These are phyloP conservation scores for Medicago truncatula DNA, from an alignment of 306 rosid genomes.

Conservation along the genomic window DNA sequence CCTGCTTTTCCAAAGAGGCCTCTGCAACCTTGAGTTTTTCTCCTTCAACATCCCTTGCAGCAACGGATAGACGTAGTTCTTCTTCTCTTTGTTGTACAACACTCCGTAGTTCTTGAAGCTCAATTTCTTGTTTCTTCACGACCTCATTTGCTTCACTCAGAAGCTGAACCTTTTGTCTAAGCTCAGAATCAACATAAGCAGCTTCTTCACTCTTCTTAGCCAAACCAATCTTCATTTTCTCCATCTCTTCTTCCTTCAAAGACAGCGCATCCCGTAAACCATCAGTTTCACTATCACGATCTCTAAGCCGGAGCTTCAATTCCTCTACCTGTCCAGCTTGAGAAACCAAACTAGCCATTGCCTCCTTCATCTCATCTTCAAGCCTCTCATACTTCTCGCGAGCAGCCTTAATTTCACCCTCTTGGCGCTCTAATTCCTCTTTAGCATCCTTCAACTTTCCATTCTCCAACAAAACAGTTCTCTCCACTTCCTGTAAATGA, in stretches of 20 bases:
- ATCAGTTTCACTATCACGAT: constrained; percentile 55
- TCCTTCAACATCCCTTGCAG: constrained; percentile 58
- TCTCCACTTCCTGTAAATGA: constrained; percentile 73
- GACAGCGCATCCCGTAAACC: constrained; percentile 46
- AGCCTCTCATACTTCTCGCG: constrained; percentile 54
- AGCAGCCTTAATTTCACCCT: constrained; percentile 69
- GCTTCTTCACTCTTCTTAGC: constrained; percentile 68
- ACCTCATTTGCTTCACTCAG: constrained; percentile 74
- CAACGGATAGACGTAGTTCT: constrained; percentile 52
- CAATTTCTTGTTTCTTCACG: constrained; percentile 71
- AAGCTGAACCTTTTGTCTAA: constrained; percentile 64
- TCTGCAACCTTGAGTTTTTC: constrained; percentile 69
- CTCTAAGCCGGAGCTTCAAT: constrained; percentile 65
- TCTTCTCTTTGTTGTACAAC: constrained; percentile 65
- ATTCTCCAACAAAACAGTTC: constrained; percentile 63
- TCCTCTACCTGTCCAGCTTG: constrained; percentile 70
- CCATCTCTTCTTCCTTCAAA: constrained; percentile 72
- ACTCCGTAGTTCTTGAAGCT: constrained; percentile 60
- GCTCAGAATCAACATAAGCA: constrained; percentile 51
- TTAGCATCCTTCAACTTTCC: constrained; percentile 61
- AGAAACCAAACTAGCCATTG: constrained; percentile 64
- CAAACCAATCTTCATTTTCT: constrained; percentile 61
- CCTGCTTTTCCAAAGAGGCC: constrained; percentile 74
- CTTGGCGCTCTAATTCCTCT: constrained; percentile 77
- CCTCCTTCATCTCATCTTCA: constrained; percentile 71